Percentiles rank a stretch among this genome's conserved stretches.
Conservation (phyloP, 345 rosid genomes). For the Diplotaxis tenuifolia region DNA sequence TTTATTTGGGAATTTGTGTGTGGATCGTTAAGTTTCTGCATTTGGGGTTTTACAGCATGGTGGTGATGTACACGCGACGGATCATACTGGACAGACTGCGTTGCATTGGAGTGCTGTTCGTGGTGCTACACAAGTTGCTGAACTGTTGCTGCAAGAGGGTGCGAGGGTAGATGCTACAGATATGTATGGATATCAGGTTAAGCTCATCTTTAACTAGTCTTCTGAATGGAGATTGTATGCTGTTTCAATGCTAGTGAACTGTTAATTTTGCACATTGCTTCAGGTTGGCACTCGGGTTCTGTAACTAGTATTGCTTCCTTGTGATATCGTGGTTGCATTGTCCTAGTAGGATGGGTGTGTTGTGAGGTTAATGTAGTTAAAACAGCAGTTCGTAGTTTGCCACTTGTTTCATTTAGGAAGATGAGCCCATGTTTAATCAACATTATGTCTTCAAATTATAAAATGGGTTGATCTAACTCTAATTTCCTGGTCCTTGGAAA, state of each 20-base stretch:
- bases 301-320: slow-evolving; percentile 7
- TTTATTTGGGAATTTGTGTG: not conserved
- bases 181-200: slow-evolving; percentile 93
- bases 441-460: not conserved
- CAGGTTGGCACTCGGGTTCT: not conserved
- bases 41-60: slow-evolving; percentile 61
- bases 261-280: not conserved
- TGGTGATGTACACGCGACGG: slow-evolving; percentile 80
- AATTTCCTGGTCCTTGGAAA: not conserved
- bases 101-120: slow-evolving; percentile 99
- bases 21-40: not conserved
- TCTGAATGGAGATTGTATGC: not conserved
- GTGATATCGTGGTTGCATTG: not conserved
- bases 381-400: not conserved
- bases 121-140: slow-evolving; percentile 85
- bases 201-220: not conserved
- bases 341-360: not conserved
- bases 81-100: slow-evolving; percentile 96
- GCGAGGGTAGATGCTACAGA: slow-evolving; percentile 71
- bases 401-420: not conserved
- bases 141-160: slow-evolving; percentile 89
- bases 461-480: not conserved
- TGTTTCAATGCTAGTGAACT: not conserved
- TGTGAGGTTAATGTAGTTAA: slow-evolving; percentile 15
- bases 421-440: slow-evolving; percentile 3